Evolutionary conservation across 176 grass and related monocot species (phyloP).

Genomic region (Alopecurus myosuroides): DNA sequence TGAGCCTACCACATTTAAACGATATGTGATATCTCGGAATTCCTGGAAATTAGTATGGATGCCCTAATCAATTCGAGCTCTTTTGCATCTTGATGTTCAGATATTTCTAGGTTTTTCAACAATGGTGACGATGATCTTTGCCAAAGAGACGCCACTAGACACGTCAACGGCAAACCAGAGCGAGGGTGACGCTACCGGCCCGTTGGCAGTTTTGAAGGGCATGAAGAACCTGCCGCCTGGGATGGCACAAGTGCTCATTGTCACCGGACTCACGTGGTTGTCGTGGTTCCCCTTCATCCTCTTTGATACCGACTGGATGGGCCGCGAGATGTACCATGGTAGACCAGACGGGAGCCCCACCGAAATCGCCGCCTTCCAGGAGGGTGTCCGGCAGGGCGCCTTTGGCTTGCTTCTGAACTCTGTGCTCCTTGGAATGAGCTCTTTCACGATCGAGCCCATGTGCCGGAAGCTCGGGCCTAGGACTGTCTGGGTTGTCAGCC

Average conservation of each 20-base stretch:
- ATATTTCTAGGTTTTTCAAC: slow-evolving; percentile 43
- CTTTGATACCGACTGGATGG: slow-evolving; percentile 98
- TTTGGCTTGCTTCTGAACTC: slow-evolving; percentile 81
- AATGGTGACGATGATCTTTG: slow-evolving; percentile 50
- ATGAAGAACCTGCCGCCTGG: slow-evolving; percentile 68
- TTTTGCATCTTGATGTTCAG: slow-evolving; percentile 1
- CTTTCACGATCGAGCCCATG: slow-evolving; percentile 73
- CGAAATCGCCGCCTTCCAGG: slow-evolving; percentile 44
- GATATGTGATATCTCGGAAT: not conserved
- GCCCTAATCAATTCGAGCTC: not conserved
- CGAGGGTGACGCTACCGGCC: slow-evolving; percentile 17
- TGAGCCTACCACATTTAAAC: not conserved
- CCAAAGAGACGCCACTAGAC: slow-evolving; percentile 49
- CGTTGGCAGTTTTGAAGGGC: slow-evolving; percentile 38
- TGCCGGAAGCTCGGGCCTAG: slow-evolving; percentile 48
- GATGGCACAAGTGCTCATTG: slow-evolving; percentile 69
- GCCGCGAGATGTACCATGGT: slow-evolving; percentile 88
- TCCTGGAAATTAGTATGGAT: not conserved
- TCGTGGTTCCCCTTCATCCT: slow-evolving; percentile 93
- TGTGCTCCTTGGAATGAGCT: slow-evolving; percentile 55
- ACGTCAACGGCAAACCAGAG: not conserved
- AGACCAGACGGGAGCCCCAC: slow-evolving; percentile 31
- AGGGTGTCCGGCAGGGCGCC: slow-evolving; percentile 68
- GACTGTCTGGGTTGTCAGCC: slow-evolving; percentile 63
- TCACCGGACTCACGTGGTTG: slow-evolving; percentile 78